phyloP scores from a whole-genome alignment of 2,329 filamentous ascomycete genomes.

The Hypoxylon sp. region DNA sequence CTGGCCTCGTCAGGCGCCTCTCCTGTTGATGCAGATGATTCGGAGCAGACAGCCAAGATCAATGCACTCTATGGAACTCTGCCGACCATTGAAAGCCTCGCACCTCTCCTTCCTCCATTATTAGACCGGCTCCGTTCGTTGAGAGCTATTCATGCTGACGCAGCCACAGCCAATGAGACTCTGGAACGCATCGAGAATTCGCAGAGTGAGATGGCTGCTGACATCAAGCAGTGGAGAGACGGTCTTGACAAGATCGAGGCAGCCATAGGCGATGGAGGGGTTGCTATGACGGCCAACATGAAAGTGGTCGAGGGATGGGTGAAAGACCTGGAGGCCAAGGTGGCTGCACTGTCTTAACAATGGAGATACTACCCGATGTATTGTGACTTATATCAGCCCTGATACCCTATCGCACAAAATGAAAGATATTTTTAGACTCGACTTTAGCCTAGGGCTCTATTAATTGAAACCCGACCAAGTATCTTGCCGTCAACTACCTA shows the following conservation, averaged over 20 bases:
- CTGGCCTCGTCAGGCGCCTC: conserved; percentile 62
- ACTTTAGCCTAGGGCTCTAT: no score
- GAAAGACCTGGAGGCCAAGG: conserved; percentile 83
- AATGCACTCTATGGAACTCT: conserved; percentile 91
- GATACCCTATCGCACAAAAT: conserved; percentile 54
- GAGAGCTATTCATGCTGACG: conserved; percentile 86
- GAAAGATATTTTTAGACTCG: no score
- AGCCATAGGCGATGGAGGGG: conserved; percentile 77
- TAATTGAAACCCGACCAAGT: neutral
- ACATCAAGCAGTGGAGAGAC: conserved; percentile 88
- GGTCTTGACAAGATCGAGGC: conserved; percentile 83
- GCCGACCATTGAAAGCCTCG: conserved; percentile 86
- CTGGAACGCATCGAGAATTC: conserved; percentile 82
- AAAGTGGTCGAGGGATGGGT: conserved; percentile 91
- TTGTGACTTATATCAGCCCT: conserved; percentile 46
- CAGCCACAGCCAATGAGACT: conserved; percentile 82
- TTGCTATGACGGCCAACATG: conserved; percentile 81
- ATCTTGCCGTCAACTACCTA: neutral
- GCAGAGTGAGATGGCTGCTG: conserved; percentile 84
- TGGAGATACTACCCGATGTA: conserved; percentile 25
- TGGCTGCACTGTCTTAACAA: conserved; percentile 68
- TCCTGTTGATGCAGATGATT: conserved; percentile 61
- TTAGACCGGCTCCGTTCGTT: conserved; percentile 88
- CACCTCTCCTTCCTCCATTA: conserved; percentile 86
- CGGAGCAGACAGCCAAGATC: conserved; percentile 86